Base-by-base conservation (phyloP, 2,329 filamentous ascomycete genomes). In the Penicillium sp. region DNA sequence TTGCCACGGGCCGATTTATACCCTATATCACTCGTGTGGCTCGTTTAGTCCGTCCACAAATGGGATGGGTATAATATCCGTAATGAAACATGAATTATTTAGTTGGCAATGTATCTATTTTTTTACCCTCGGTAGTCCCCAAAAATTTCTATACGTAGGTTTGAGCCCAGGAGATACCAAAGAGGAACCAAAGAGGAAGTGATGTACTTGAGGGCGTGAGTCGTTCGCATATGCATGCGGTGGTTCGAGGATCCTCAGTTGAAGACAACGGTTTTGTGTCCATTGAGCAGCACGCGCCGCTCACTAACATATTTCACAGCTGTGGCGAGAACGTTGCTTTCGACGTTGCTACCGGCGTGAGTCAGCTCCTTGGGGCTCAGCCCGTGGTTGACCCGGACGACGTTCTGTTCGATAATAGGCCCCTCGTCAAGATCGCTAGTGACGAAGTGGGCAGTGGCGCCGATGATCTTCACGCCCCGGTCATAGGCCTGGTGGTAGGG, bases 401-500 rank as follows among this genome's bases (percentile, higher is more conserved):
- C 82, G 45, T 86, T 78, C 77, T 93, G 87, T 77, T 91, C 87
- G 58, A 93, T 93, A 58, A 93, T 93, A 9, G 87, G 87, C 1
- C 87, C 87, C 73, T 93, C 87, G 62, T 93, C 87, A 51, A 93
- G 70, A 68, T 91, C 87, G 23, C 85, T 86, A 1, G 87, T 93
- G 55, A 91, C 87, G 59, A 91, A 91, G 71, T 93, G 87, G 4
- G 87, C 87, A 2, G 86, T 89, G 20, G 87, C 87, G 49, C 87
- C 87, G 47, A 90, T 89, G 58, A 93, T 91, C 78, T 93, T 93
- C 56, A 93, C 87, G 50, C 87, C 87, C 23, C 87, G 80, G 54
- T 91, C 87, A 64, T 86, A 90, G 6, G 87, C 87, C 75, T 93
- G 87, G 69, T 91, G 87, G 70, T 93, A 93, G 3, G 87, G 87